Evolutionary conservation across 306 rosid genomes (phyloP), one percentile per base, ranked within the genome.

Genomic region (Boehmeria nivea): DNA sequence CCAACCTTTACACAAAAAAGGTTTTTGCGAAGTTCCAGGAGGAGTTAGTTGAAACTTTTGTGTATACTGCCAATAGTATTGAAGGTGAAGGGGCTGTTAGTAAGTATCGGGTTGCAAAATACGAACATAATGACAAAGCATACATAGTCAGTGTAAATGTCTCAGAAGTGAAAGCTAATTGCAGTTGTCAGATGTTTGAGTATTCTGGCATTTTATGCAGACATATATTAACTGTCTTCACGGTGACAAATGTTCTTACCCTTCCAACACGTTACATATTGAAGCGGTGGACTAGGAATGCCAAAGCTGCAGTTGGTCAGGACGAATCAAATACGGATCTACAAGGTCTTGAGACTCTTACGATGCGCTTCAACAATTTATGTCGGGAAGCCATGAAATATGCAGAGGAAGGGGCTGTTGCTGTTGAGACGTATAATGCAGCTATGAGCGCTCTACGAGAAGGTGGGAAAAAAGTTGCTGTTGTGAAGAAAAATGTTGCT

Each of bases 101-200:
- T 68, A 79, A 79, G 61, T 82, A 64, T 70, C 81, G 87, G 73
- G 94, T 85, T 64, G 89, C 79, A 62, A 82, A 85, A 71, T 86
- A 83, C 69, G 90, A 80, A 64, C 76, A 80, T 54, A 78, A 80
- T 70, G 71, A 80, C 76, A 80, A 80, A 75, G 81, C 83, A 2
- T 86, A 73, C 78, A 66, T 66, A 25, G 95, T 86, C 40, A 69
- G 59, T 20, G 36, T 75, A 49, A 75, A 83, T 71, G 63, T 69
- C 53, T 63, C 83, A 3, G 78, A 78, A 68, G 39, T 69, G 77
- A 82, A 70, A 71, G 86, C 79, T 8, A 66, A 66, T 69, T 85
- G 89, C 73, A 85, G 94, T 68, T 86, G 85, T 75, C 89, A 82
- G 70, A 86, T 86, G 95, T 86, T 86, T 66, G 95, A 86, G 74